Evolutionary conservation across 768 basidiomycete genomes (phyloP), one percentile per base, ranked within the genome.

Genomic region (Lanmaoa rubissima): DNA sequence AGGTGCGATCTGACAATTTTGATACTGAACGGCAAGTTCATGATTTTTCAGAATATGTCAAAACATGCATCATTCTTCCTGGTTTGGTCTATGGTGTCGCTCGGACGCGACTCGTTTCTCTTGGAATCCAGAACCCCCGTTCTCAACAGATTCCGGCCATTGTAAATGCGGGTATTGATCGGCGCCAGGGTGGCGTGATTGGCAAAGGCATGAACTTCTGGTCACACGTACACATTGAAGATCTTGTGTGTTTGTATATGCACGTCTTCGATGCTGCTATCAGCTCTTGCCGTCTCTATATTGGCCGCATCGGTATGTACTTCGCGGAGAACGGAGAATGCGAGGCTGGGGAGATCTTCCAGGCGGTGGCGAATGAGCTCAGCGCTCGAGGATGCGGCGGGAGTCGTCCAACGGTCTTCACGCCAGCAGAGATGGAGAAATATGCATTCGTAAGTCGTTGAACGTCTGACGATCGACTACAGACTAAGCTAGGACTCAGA

Each of bases 1-100:
- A 72, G 83, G 81, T 79, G 26, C 10, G 55, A 13, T 26, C 16
- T 4, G 36, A 42, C 10, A 26, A 16, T 24, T 24, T 38, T 32
- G 12, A 38, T 2, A 19, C 24, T 24, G 32, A 39, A 24, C 40
- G 13, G 34, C 0, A 5, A 9, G 9, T 36, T 47, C 21, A 60
- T 39, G 6, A n/a, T 66, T 19, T 68, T 70, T n/a, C 53, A 81
- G 84, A 80, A 11, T 82, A 82, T 58, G 72, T 79, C 43, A 79
- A 73, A 60, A 75, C 74, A 3, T 79, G 82, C 67, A 80, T 84
- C 6, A 65, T 86, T 26, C 64, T 79, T 12, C 82, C 83, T 1
- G 69, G 72, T 17, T 83, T 84, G 0, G 82, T 91, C 34, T 90
- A 81, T 60, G 85, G 83, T 43, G 70, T 82, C 35, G 80, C 83